Evolutionary conservation across 1,284 basidiomycete species (phyloP).

Genomic region (Cryptococcus sp.): DNA sequence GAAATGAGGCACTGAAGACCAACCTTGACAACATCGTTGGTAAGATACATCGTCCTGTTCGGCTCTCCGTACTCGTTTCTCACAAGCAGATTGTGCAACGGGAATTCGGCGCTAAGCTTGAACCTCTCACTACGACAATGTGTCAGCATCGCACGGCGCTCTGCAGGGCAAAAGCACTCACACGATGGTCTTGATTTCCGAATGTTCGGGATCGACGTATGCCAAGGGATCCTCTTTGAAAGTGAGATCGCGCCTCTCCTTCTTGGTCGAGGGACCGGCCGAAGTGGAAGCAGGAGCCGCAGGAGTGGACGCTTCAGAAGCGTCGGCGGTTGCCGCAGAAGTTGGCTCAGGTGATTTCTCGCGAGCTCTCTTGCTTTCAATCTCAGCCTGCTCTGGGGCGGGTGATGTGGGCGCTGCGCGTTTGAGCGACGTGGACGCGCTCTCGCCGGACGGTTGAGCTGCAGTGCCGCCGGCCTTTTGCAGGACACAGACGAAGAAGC

Average conservation of each 20-base stretch:
- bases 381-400: constrained; percentile 23
- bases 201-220: constrained; percentile 71
- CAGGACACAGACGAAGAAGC: constrained; percentile 93
- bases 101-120: constrained; percentile 67
- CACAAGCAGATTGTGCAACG: constrained; percentile 70
- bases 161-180: constrained; percentile 21
- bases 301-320: constrained; percentile 1
- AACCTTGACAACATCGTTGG: constrained; percentile 77
- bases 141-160: not conserved
- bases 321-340: not conserved
- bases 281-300: constrained; percentile 4
- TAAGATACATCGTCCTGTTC: constrained; percentile 83
- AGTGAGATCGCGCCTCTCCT: constrained; percentile 54
- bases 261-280: constrained; percentile 27
- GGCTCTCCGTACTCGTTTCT: constrained; percentile 79
- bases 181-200: constrained; percentile 61
- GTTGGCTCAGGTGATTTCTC: constrained; percentile 38
- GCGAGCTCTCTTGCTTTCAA: constrained; percentile 18
- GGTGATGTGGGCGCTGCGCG: constrained; percentile 11
- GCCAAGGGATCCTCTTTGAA: constrained; percentile 93
- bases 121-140: constrained; percentile 66
- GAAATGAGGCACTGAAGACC: no score
- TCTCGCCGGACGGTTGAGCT: not conserved
- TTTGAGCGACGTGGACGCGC: constrained; percentile 7
- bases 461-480: constrained; percentile 56